Conservation (phyloP, 164 flowering plant genomes). For the Piper betle region DNA sequence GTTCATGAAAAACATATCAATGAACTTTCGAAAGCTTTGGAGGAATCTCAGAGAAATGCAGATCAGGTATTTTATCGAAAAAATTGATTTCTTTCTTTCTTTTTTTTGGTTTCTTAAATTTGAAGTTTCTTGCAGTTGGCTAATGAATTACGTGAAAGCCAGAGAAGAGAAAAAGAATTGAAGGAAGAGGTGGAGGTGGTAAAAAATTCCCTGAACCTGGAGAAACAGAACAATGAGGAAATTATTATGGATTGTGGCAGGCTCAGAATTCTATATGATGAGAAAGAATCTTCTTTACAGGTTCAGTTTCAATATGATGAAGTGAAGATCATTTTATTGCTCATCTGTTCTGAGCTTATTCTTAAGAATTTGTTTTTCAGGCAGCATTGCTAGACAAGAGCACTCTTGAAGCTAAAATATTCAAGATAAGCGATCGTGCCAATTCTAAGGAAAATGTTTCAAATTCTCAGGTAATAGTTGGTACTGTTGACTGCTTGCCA, state of each 20-base stretch:
- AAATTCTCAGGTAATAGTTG: constrained; percentile 30
- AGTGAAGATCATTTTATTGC: not conserved
- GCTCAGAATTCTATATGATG: constrained; percentile 41
- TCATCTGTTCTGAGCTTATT: too few relatives aligned
- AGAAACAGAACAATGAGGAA: constrained; percentile 44
- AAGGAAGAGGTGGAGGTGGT: constrained; percentile 56
- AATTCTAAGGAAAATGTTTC: constrained; percentile 1
- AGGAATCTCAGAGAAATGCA: constrained; percentile 66
- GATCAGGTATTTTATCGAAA: constrained; percentile 28
- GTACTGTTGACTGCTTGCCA: not conserved
- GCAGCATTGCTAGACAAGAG: constrained; percentile 46
- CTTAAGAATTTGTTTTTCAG: constrained; percentile 16
- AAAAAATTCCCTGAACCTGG: constrained; percentile 40
- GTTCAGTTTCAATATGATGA: constrained; percentile 11
- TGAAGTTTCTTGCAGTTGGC: constrained; percentile 32
- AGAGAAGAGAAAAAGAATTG: constrained; percentile 40
- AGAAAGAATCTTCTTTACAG: constrained; percentile 67
- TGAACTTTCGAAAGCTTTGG: constrained; percentile 63
- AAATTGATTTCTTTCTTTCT: not conserved
- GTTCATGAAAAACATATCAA: constrained; percentile 59
- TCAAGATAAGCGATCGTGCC: constrained; percentile 26
- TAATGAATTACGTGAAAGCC: constrained; percentile 56
- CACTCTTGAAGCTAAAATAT: constrained; percentile 42
- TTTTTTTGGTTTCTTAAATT: not conserved
- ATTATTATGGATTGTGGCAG: constrained; percentile 39